Conservation (phyloP, 225 moss, liverwort and hornwort species). For the Climacium dendroides region DNA sequence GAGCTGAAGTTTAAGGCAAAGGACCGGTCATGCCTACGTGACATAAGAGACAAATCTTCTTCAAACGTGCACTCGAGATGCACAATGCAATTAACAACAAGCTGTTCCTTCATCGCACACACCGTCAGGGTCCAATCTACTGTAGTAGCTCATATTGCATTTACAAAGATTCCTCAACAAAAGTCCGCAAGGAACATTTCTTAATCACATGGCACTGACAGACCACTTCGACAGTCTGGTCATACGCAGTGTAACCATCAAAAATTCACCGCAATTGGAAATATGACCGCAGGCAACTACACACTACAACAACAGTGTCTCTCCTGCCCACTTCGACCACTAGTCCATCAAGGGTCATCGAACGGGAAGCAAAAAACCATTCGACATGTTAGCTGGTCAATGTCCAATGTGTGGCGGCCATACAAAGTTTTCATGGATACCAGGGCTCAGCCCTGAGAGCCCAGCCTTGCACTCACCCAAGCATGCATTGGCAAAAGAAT, state of each 20-base stretch:
- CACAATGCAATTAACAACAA: background rate
- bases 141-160: background rate
- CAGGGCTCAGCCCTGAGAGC: background rate
- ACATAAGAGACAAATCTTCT: background rate
- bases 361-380: background rate
- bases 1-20: no score
- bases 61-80: background rate
- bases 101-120: background rate
- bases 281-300: background rate
- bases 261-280: background rate
- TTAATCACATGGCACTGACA: background rate
- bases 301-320: background rate
- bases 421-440: background rate
- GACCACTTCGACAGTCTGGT: background rate
- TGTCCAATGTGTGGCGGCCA: background rate
- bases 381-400: background rate
- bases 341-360: background rate
- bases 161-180: background rate
- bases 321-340: background rate
- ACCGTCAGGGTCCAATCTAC: no score
- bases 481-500: slow-evolving; percentile 11
- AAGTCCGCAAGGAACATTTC: background rate
- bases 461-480: background rate
- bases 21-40: background rate
- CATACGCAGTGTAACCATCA: background rate